These are phyloP conservation scores for Cladosporium halotolerans DNA, from an alignment of 2,329 filamentous ascomycete genomes.

Conservation along the genomic window DNA sequence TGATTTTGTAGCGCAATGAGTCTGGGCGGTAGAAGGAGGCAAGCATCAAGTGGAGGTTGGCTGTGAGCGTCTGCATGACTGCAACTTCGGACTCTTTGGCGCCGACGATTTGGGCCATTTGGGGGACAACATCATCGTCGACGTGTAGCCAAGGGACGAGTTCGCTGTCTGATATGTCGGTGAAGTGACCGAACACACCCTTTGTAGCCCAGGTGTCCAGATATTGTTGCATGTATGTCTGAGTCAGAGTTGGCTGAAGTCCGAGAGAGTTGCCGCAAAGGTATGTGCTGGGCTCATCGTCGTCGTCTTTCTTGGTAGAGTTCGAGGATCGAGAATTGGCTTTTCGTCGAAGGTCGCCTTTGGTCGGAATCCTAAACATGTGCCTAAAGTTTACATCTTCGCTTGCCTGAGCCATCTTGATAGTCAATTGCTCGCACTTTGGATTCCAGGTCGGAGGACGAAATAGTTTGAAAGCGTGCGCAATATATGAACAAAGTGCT, in stretches of 20 bases:
- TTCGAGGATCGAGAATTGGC: not conserved
- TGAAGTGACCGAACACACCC: conserved; percentile 80
- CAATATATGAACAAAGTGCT: no score
- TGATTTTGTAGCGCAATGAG: conserved; percentile 63
- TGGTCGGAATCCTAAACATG: conserved; percentile 11
- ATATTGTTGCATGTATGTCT: conserved; percentile 62
- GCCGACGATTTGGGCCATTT: conserved; percentile 69
- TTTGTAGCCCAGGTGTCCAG: conserved; percentile 78
- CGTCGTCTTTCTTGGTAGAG: conserved; percentile 1
- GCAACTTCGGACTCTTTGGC: conserved; percentile 68
- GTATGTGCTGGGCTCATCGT: conserved; percentile 56
- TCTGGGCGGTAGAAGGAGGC: conserved; percentile 75
- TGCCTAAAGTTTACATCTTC: conserved; percentile 5
- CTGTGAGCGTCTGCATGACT: conserved; percentile 81
- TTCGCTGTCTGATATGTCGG: conserved; percentile 58
- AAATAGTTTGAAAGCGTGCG: no score
- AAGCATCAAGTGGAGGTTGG: conserved; percentile 75
- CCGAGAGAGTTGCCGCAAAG: conserved; percentile 88
- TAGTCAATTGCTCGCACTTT: not conserved
- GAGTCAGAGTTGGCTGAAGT: conserved; percentile 66
- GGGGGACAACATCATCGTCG: conserved; percentile 64
- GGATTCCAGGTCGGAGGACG: no score
- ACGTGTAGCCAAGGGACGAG: conserved; percentile 71
- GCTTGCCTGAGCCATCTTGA: conserved; percentile 4
- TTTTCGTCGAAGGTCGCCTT: conserved; percentile 10